Conservation (phyloP, 768 basidiomycete species). For the Russula olivacea region DNA sequence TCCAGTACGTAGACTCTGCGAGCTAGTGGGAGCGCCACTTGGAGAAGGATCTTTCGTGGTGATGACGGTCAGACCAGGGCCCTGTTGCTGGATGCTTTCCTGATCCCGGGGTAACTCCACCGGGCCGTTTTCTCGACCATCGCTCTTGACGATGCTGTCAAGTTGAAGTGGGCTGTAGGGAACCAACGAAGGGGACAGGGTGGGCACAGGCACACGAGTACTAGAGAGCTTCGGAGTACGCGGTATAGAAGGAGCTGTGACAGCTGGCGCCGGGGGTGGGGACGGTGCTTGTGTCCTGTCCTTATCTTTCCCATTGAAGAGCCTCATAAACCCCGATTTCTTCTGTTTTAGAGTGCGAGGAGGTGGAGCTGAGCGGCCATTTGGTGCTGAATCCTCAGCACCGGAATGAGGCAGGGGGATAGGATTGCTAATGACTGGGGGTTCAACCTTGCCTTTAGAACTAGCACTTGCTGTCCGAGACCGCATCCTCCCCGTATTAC, state of each 20-base stretch:
- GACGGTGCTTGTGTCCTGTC: constrained; percentile 47
- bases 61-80: constrained; percentile 12
- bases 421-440: constrained; percentile 20
- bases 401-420: constrained; percentile 14
- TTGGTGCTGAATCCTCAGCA: constrained; percentile 1
- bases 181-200: constrained; percentile 16
- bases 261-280: constrained; percentile 47
- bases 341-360: constrained; percentile 60
- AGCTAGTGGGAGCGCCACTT: not conserved
- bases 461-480: constrained; percentile 56
- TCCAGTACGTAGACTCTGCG: not conserved
- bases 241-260: constrained; percentile 10
- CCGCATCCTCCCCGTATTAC: constrained; percentile 34
- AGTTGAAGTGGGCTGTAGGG: constrained; percentile 17
- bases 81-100: not conserved
- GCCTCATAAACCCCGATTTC: constrained; percentile 76
- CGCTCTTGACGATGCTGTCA: constrained; percentile 1
- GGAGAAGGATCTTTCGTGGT: constrained; percentile 5
- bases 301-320: constrained; percentile 56
- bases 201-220: constrained; percentile 26
- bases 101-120: not conserved
- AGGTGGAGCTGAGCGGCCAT: constrained; percentile 23
- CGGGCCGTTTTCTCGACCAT: not conserved
- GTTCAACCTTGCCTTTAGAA: constrained; percentile 39
- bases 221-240: constrained; percentile 26